Evolutionary conservation across 2,329 filamentous ascomycete species (phyloP), one percentile per base, ranked within the genome.

Genomic region (Stenocarpella maydis): DNA sequence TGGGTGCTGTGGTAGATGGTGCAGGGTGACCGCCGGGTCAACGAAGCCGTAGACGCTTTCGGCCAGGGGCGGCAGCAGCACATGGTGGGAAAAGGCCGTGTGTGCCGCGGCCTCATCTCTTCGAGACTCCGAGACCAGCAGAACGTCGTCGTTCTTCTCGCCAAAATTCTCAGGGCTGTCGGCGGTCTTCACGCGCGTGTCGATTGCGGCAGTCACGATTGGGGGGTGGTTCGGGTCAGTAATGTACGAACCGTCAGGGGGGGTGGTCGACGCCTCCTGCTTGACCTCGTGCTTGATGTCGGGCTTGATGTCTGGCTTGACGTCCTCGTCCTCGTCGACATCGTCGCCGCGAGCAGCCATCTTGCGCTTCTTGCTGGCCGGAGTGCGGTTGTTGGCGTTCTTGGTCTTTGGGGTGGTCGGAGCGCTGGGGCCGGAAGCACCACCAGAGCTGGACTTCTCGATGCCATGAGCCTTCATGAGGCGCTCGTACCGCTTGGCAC

Each of bases 401-500:
- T 72, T 73, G 41, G 65, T 66, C 34, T 64, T 65, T n/a, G 55
- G 50, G 34, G 69, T 65, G 17, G 64, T 24, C 1, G 71, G 60
- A 14, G 53, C 66, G 49, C 69, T 67, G 45, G 60, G 60, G 19
- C 58, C 67, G 26, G 71, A 69, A 26, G 69, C 64, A 34, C 37
- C 69, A 49, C 67, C 64, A 55, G 71, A 65, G 67, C 37, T 74
- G 54, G 73, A 74, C 60, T 74, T 76, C 61, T 75, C 63, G 66
- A 90, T 86, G 31, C 83, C 84, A 72, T 90, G 82, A 10, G 85
- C 80, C 76, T 90, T 90, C 79, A 91, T 82, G 76, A 92, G 84
- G 39, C 90, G 86, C 78, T 91, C 88, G 74, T 90, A 92, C 73
- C 90, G 83, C 79, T 92, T 92, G 72, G 89, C 86, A 1, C 90